A percentile compares a stretch with the other conserved stretches of the same genome.
phyloP scores from a whole-genome alignment of 163 green algal genomes.

The Coccomyxa subellipsoidea region DNA sequence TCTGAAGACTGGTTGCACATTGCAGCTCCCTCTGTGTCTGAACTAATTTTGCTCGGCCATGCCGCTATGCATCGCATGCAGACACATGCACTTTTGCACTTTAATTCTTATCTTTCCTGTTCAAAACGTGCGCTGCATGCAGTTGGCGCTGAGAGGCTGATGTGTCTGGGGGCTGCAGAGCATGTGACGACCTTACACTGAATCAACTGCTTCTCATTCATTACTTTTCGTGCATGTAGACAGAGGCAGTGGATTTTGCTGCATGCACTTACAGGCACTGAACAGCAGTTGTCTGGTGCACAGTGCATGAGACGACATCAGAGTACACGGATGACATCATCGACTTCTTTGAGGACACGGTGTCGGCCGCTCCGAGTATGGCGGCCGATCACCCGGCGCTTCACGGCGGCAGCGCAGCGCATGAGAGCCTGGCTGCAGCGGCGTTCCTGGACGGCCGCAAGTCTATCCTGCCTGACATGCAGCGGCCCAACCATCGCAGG shows the following conservation, averaged over 20 bases:
- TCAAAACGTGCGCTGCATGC: neutral
- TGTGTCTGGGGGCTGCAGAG: too few relatives aligned
- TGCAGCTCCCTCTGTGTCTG: too few relatives aligned
- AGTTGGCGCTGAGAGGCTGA: too few relatives aligned
- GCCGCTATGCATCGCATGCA: neutral
- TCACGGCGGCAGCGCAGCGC: neutral
- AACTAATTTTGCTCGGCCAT: too few relatives aligned
- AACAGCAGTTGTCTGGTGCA: neutral
- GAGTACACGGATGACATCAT: conserved; percentile 9
- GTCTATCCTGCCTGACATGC: neutral
- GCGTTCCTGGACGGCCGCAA: neutral
- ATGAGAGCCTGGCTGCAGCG: neutral
- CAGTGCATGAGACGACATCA: conserved; percentile 6
- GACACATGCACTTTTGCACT: neutral
- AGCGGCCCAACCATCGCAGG: neutral
- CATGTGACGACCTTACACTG: neutral
- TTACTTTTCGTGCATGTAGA: too few relatives aligned
- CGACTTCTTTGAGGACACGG: conserved; percentile 7
- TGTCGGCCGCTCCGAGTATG: neutral
- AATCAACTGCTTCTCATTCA: neutral
- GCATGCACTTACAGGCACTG: too few relatives aligned
- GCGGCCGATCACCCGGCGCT: neutral
- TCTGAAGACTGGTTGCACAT: too few relatives aligned
- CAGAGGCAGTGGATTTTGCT: too few relatives aligned
- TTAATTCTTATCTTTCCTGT: neutral